Evolutionary conservation across 1,284 basidiomycete species (phyloP).

Genomic region (Albatrellus sp.): DNA sequence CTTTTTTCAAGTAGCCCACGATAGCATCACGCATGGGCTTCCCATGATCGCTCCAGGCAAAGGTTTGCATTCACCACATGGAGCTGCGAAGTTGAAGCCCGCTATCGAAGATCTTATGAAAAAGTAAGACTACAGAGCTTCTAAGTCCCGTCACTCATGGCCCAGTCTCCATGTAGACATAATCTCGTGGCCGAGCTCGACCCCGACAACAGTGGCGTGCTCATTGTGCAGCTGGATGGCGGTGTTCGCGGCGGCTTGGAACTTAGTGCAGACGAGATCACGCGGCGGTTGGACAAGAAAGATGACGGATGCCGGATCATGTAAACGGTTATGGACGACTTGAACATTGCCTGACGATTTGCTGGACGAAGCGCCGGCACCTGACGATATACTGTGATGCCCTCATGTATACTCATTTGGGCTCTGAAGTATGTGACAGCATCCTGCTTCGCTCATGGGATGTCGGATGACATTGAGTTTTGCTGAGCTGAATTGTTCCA

Average conservation of each 20-base stretch:
- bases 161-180: conserved; percentile 32
- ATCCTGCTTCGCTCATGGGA: too few species aligned
- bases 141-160: too few species aligned
- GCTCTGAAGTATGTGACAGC: too few species aligned
- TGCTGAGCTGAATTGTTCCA: too few species aligned
- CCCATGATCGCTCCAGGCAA: conserved; percentile 32
- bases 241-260: conserved; percentile 27
- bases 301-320: conserved; percentile 59
- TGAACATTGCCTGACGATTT: too few species aligned
- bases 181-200: conserved; percentile 70
- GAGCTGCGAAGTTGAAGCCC: conserved; percentile 84
- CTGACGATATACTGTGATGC: too few species aligned
- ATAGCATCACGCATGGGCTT: too few species aligned
- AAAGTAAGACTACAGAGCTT: conserved; percentile 34
- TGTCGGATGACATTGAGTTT: too few species aligned
- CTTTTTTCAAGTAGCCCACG: too few species aligned
- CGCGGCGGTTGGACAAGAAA: conserved; percentile 36
- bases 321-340: conserved; percentile 37
- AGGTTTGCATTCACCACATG: conserved; percentile 77
- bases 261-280: conserved; percentile 48
- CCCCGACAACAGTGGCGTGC: conserved; percentile 74
- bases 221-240: conserved; percentile 65
- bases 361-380: too few species aligned
- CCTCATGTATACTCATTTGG: too few species aligned
- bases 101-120: conserved; percentile 84